Percentiles rank a stretch among this genome's conserved stretches.
phyloP scores from a whole-genome alignment of 2,329 filamentous ascomycete genomes.

The Leptographium lundbergii region DNA sequence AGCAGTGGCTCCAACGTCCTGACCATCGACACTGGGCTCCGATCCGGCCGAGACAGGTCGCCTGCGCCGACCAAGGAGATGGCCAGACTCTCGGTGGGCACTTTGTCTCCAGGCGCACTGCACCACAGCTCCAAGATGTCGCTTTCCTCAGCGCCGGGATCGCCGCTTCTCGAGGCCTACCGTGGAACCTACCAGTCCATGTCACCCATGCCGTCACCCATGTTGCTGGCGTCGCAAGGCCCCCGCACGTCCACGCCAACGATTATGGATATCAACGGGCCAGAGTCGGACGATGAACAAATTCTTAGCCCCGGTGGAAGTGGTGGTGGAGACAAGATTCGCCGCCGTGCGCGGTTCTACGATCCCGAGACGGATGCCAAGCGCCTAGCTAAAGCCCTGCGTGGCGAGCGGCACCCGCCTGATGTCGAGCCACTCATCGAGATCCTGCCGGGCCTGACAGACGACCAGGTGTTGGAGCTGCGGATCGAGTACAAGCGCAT shows the following conservation, averaged over 20 bases:
- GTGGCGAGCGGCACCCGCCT: conserved; percentile 45
- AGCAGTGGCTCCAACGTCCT: conserved; percentile 26
- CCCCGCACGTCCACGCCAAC: conserved; percentile 32
- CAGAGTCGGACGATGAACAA: conserved; percentile 30
- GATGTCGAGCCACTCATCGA: conserved; percentile 64
- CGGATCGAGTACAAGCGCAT: conserved; percentile 83
- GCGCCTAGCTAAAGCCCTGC: conserved; percentile 63
- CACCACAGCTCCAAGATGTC: conserved; percentile 26
- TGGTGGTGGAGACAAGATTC: conserved; percentile 28
- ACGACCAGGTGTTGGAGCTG: conserved; percentile 78
- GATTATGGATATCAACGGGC: conserved; percentile 38
- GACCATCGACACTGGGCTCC: conserved; percentile 25
- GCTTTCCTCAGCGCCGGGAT: conserved; percentile 51
- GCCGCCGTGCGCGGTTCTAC: conserved; percentile 64
- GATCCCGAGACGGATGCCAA: conserved; percentile 70
- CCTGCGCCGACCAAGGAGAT: conserved; percentile 37
- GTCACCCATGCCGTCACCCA: conserved; percentile 83
- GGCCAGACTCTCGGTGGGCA: conserved; percentile 39
- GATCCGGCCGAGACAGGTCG: conserved; percentile 21
- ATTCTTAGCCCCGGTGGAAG: conserved; percentile 9
- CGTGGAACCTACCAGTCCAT: conserved; percentile 88
- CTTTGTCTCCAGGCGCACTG: conserved; percentile 19
- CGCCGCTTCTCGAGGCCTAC: conserved; percentile 83
- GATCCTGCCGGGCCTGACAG: conserved; percentile 70
- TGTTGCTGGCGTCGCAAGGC: conserved; percentile 40